Evolutionary conservation across 2,329 filamentous ascomycete species (phyloP).

Genomic region (Exophiala viscosa): DNA sequence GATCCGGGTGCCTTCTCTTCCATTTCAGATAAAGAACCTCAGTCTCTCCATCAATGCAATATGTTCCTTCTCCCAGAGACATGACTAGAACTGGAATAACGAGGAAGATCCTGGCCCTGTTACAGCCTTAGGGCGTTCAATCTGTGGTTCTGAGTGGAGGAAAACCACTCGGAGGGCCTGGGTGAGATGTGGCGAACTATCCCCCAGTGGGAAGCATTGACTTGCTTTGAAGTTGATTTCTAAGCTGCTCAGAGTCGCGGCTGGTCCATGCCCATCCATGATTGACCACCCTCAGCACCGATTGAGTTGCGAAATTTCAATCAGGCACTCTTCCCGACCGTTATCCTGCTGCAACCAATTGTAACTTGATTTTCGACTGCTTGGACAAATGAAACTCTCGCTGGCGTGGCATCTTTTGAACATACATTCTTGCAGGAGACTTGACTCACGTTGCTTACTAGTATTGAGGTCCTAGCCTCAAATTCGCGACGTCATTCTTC

Average conservation of each 20-base stretch:
- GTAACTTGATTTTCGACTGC: conserved; percentile 3
- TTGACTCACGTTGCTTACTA: neutral
- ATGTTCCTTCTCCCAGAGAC: no score
- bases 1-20: neutral
- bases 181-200: conserved; percentile 10
- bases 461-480: no score
- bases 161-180: conserved; percentile 14
- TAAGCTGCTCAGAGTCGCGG: conserved; percentile 21
- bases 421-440: neutral
- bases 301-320: conserved; percentile 6
- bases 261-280: conserved; percentile 22
- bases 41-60: no score
- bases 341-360: conserved; percentile 10
- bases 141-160: conserved; percentile 6
- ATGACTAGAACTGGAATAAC: neutral
- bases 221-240: conserved; percentile 18
- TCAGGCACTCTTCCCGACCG: conserved; percentile 18
- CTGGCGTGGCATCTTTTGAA: conserved; percentile 1
- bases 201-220: neutral
- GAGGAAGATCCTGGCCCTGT: neutral
- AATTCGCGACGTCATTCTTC: no score
- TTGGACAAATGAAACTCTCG: neutral
- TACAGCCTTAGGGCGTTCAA: neutral
- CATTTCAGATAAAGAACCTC: neutral
- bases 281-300: conserved; percentile 16